Evolutionary conservation across 2,329 filamentous ascomycete species (phyloP), one percentile per base, ranked within the genome.

Genomic region (Shiraia bambusicola): DNA sequence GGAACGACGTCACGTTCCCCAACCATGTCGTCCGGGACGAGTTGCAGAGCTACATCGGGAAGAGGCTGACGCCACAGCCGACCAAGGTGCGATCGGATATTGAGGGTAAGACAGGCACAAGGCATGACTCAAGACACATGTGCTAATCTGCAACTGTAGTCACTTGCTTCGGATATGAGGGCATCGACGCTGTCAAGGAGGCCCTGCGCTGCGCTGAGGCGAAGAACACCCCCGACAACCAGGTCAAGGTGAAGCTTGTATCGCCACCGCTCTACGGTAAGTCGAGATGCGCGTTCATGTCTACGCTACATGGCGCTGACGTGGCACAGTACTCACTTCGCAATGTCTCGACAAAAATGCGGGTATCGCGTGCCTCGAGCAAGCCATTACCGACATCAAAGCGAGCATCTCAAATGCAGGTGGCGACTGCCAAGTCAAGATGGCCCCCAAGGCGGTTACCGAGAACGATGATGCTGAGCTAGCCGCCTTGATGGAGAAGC

Each of bases 201-300:
- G 91, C 94, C 34, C 82, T 98, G 45, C 83, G 90, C 67, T 88
- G 85, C 50, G 94, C 93, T 46, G 93, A 98, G 76, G 87, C 87
- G 47, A 84, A 86, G 71, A 97, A 95, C 80, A 95, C 90, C 11
- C 78, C 83, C 40, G 90, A 96, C 41, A 93, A 85, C 61, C 89
- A 95, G 72, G 90, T 98, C 75, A 97, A 97, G 79, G 93, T 97
- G 69, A 92, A 91, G 75, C 86, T 98, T 36, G 93, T 98, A n/a
- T 95, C 90, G 17, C 93, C 93, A 30, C 94, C 93, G 25, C 82
- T 98, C 44, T 98, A 97, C 69, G 64, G 63, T 66, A 59, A 34
- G 59, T 29, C n/a, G n/a, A n/a, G n/a, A n/a, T n/a, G n/a, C n/a
- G n/a, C n/a, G n/a, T n/a, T n/a, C n/a, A n/a, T n/a, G n/a, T n/a